These are phyloP conservation scores for Chlorella vulgaris DNA, from an alignment of 139 green algal species.

Conservation along the genomic window DNA sequence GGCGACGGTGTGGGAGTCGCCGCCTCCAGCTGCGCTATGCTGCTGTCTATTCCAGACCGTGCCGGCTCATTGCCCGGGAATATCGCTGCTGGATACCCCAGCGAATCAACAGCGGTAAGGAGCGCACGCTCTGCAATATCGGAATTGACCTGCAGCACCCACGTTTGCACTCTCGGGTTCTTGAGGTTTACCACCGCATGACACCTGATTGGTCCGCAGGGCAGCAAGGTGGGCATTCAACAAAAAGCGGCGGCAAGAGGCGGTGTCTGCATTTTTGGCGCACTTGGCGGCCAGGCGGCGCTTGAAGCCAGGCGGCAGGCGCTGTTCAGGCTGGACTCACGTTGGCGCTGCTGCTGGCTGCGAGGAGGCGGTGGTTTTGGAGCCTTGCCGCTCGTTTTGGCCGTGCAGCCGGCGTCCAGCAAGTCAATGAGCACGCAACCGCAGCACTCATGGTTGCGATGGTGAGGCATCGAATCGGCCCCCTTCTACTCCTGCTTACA, in stretches of 20 bases:
- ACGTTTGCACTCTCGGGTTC: background rate
- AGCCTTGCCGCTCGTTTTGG: no score
- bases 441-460: no score
- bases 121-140: background rate
- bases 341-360: background rate
- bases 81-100: conserved; percentile 12
- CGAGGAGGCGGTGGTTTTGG: background rate
- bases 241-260: background rate
- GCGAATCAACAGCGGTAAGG: background rate
- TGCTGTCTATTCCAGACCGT: background rate
- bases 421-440: no score
- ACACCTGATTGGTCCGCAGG: no score
- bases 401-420: background rate
- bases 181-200: no score
- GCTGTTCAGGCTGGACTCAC: no score
- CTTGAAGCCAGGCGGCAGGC: no score
- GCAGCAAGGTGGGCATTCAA: background rate
- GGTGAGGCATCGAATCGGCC: no score
- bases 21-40: background rate
- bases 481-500: no score
- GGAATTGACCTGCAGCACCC: background rate
- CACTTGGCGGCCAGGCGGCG: no score
- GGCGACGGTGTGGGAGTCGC: conserved; percentile 3
- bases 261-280: no score
- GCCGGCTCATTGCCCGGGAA: conserved; percentile 17